phyloP scores from a whole-genome alignment of 306 rosid species.

The Cucurbita moschata region DNA sequence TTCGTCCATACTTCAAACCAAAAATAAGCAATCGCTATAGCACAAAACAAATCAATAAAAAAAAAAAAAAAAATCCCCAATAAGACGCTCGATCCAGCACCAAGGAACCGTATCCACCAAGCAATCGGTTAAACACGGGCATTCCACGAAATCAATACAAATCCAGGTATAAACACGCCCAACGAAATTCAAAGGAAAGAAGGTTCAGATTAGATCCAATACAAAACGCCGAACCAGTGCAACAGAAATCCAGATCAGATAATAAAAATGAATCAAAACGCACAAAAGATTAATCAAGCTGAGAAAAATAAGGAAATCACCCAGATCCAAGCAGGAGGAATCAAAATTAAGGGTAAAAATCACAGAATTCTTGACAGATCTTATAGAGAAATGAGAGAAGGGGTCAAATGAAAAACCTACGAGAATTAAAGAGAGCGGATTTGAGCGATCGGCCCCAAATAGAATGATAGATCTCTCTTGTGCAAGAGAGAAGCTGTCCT shows the following conservation, averaged over 20 bases:
- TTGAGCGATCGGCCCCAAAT: conserved; percentile 5
- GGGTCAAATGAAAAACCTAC: background rate
- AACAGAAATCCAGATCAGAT: conserved; percentile 3
- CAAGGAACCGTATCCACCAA: background rate
- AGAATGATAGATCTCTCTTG: conserved; percentile 3
- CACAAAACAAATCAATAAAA: background rate
- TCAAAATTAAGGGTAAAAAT: background rate
- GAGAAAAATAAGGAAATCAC: background rate
- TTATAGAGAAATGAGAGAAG: background rate
- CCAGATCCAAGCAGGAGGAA: background rate
- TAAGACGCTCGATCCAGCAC: background rate
- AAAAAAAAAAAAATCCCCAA: background rate
- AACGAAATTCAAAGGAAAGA: background rate
- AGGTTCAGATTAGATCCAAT: background rate
- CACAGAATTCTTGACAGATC: background rate
- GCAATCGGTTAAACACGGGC: background rate
- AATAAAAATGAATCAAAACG: background rate
- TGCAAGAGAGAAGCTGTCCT: conserved; percentile 2
- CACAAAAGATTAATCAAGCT: background rate
- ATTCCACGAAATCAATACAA: background rate
- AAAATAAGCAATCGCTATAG: background rate
- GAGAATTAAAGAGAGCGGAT: background rate
- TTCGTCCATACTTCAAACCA: background rate
- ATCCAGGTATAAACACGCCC: background rate
- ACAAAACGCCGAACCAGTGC: background rate